A percentile compares a stretch with the other conserved stretches of the same genome.
Evolutionary conservation across 352 stramenopile species (phyloP).

Genomic region (Nothophytophthora sp.): DNA sequence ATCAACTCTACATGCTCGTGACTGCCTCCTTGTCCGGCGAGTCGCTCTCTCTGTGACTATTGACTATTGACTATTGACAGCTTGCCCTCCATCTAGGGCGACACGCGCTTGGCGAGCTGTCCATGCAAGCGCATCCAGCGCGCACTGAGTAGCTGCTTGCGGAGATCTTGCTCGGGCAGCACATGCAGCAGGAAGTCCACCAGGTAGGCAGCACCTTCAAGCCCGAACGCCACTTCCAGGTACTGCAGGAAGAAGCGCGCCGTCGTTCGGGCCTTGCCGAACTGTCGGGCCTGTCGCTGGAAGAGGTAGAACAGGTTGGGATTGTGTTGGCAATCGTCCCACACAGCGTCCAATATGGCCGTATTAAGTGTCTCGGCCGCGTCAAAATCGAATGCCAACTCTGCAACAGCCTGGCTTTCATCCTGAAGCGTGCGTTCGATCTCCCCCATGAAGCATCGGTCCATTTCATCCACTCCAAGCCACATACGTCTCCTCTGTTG

Average conservation of each 20-base stretch:
- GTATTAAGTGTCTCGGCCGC: constrained; percentile 70
- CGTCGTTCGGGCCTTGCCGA: constrained; percentile 60
- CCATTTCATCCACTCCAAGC: constrained; percentile 77
- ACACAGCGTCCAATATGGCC: constrained; percentile 79
- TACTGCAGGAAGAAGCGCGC: constrained; percentile 77
- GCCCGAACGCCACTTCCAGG: constrained; percentile 76
- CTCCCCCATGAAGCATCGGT: constrained; percentile 60
- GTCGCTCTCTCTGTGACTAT: neutral
- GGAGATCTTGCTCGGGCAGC: constrained; percentile 62
- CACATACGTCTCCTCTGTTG: constrained; percentile 46
- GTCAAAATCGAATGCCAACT: constrained; percentile 53
- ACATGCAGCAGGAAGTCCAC: constrained; percentile 85
- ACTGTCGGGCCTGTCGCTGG: constrained; percentile 75
- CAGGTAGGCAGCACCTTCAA: constrained; percentile 71
- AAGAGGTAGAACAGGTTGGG: constrained; percentile 85
- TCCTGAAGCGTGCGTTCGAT: constrained; percentile 50
- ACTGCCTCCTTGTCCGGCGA: too few species aligned
- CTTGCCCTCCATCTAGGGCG: too few species aligned
- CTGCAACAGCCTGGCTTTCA: constrained; percentile 12
- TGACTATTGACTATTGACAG: neutral
- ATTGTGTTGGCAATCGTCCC: constrained; percentile 86
- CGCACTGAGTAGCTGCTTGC: constrained; percentile 60
- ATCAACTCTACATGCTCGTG: constrained; percentile 14
- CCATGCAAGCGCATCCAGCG: constrained; percentile 72
- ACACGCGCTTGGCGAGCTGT: constrained; percentile 62